A percentile compares a stretch with the other conserved stretches of the same genome.
Conservation (phyloP, 257 asterid genomes). For the Gardenia jasminoides region DNA sequence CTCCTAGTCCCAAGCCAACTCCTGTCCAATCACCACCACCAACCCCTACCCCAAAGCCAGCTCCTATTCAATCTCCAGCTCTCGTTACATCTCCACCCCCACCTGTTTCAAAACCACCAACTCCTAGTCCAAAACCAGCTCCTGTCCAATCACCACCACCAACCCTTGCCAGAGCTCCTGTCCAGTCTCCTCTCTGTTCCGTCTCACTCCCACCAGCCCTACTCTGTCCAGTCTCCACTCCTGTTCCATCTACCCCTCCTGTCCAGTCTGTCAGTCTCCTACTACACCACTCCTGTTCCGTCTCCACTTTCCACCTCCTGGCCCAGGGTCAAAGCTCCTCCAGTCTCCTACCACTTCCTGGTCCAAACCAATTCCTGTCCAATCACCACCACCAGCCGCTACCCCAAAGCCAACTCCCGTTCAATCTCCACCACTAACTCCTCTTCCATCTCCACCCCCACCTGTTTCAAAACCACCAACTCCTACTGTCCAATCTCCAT, state of each 20-base stretch:
- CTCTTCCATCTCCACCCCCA: neutral
- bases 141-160: constrained; percentile 6
- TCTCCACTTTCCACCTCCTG: constrained; percentile 19
- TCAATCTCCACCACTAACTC: neutral
- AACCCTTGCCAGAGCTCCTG: neutral
- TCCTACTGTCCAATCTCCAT: neutral
- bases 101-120: constrained; percentile 2
- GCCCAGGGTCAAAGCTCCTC: too few species aligned
- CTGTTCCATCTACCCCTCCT: neutral
- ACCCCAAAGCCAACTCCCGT: too few species aligned
- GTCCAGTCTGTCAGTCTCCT: neutral
- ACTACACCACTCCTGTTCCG: neutral
- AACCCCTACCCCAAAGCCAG: neutral
- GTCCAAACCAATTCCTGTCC: constrained; percentile 14
- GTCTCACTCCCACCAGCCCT: too few species aligned
- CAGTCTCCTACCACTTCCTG: too few species aligned
- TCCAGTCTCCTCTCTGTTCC: too few species aligned
- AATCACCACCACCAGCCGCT: constrained; percentile 1
- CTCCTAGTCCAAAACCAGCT: neutral
- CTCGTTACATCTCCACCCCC: neutral
- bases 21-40: neutral
- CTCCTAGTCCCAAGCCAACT: neutral
- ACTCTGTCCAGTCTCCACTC: neutral
- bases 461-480: neutral
- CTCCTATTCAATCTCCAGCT: neutral